Evolutionary conservation across 768 basidiomycete genomes (phyloP).

Genomic region (Kwoniella dejecticola): DNA sequence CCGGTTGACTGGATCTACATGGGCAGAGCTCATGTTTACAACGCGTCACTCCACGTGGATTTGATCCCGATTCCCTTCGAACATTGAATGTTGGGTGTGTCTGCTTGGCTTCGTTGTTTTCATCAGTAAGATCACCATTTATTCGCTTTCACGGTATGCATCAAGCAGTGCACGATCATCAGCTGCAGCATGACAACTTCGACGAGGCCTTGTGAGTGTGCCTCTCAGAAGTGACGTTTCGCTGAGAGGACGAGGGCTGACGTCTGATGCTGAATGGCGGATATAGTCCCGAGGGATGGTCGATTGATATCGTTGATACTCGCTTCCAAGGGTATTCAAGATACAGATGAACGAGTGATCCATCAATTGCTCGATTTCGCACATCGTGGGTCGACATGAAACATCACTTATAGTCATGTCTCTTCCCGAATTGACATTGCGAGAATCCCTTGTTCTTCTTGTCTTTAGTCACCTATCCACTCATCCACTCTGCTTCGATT

Average conservation of each 20-base stretch:
- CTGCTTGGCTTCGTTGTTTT: not conserved
- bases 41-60: not conserved
- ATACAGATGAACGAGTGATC: conserved; percentile 58
- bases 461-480: too few relatives aligned
- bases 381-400: conserved; percentile 55
- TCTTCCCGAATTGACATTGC: too few relatives aligned
- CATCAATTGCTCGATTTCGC: conserved; percentile 59
- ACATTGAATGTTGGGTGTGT: not conserved
- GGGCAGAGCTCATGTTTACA: not conserved
- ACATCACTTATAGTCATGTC: too few relatives aligned
- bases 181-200: conserved; percentile 13
- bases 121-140: not conserved
- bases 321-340: conserved; percentile 57
- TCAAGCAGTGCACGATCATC: too few relatives aligned
- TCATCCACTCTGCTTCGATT: too few relatives aligned
- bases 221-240: too few relatives aligned
- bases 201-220: conserved; percentile 21
- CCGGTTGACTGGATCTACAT: conserved; percentile 6
- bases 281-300: conserved; percentile 57
- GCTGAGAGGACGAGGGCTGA: too few relatives aligned
- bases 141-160: not conserved
- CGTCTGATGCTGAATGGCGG: too few relatives aligned
- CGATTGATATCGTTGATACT: conserved; percentile 58
- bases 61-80: conserved; percentile 9
- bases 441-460: too few relatives aligned